Base-by-base conservation (phyloP, 805 yeast genomes). In the Pichia sporocuriosa region DNA sequence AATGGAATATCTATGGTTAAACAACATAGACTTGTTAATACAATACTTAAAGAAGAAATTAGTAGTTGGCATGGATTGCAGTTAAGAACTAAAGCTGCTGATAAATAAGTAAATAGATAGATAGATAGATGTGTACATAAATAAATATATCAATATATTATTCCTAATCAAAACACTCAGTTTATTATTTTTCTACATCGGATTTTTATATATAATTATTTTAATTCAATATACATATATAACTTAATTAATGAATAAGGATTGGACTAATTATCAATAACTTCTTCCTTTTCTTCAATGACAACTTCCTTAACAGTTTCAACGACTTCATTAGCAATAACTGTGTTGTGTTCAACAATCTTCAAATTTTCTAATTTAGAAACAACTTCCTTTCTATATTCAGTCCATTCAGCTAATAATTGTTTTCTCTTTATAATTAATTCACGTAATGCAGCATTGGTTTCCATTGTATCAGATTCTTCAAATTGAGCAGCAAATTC, bases 31-130 rank as follows among this genome's bases (percentile, higher is more conserved):
- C 61, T 90, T 51, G 97, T 93, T 13, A 90, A 93, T 62, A 75
- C 77, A 41, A 68, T 79, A 2, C 68, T 93, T 52, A 79, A 81
- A 46, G 95, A 86, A 32, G 97, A 93, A 54, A 86, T 93, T 35
- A 67, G 78, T 23, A 72, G 82, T 55, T 93, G 97, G 98, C 98
- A 93, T 59, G 98, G 98, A 0, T 66, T 90, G 40, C 97, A 90
- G 61, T 69, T 90, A 47, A 75, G 74, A 50, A 90, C 97, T 0
- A 81, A 73, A 56, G 77, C 77, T 27, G 64, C 53, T n/a, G 51
- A 55, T 35, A 31, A 39, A 28, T 19, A n/a, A 6, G 17, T 13
- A n/a, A 11, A 25, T 9, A 20, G 22, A 21, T 15, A 26, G 8
- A 8, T 8, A 8, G 5, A 30, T 4, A 12, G 3, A 8, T 32